Evolutionary conservation across 129 eudicot species (phyloP).

Genomic region (Chrysanthemum lavandulifolium): DNA sequence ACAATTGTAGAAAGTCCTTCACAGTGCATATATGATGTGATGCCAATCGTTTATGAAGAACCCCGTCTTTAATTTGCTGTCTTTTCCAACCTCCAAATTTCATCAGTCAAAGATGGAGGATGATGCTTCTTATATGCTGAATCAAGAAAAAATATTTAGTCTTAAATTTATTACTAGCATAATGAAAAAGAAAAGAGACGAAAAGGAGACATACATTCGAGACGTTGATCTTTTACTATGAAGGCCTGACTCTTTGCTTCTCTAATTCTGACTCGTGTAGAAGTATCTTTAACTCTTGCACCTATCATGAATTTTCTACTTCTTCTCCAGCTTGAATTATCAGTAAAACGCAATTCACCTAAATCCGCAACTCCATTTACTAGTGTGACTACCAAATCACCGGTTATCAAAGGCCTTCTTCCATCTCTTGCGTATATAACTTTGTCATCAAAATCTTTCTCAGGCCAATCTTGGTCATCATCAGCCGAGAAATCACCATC

Average conservation of each 20-base stretch:
- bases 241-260: slow-evolving; percentile 63
- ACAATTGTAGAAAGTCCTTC: slow-evolving; percentile 43
- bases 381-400: slow-evolving; percentile 40
- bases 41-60: slow-evolving; percentile 38
- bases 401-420: slow-evolving; percentile 59
- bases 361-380: slow-evolving; percentile 52
- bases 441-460: slow-evolving; percentile 35
- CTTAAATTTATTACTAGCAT: too few species aligned
- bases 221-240: slow-evolving; percentile 69
- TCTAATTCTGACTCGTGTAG: slow-evolving; percentile 35
- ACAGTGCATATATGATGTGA: slow-evolving; percentile 33
- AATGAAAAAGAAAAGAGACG: background rate
- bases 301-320: slow-evolving; percentile 66
- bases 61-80: slow-evolving; percentile 79
- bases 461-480: slow-evolving; percentile 54
- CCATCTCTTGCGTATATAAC: slow-evolving; percentile 54
- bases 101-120: slow-evolving; percentile 56
- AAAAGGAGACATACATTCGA: slow-evolving; percentile 61
- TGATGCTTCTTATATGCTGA: slow-evolving; percentile 70
- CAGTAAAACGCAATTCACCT: slow-evolving; percentile 55
- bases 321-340: slow-evolving; percentile 79
- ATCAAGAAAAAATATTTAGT: background rate
- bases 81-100: slow-evolving; percentile 66
- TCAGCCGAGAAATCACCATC: slow-evolving; percentile 56
- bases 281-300: slow-evolving; percentile 25